These are phyloP conservation scores for Pachyrhizus erosus DNA, from an alignment of 306 rosid species.

Conservation along the genomic window DNA sequence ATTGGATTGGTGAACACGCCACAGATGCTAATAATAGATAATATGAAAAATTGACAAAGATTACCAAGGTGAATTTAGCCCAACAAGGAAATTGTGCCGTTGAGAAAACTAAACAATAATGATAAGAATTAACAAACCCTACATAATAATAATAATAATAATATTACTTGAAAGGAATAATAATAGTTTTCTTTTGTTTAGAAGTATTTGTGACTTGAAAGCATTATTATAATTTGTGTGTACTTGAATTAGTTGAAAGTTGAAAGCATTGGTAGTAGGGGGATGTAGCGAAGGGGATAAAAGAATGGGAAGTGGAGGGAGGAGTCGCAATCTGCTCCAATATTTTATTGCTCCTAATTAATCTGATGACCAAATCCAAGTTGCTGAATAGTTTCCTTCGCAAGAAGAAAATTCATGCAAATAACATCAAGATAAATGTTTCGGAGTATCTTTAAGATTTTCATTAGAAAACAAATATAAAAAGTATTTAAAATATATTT, in stretches of 20 bases:
- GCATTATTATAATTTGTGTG: neutral
- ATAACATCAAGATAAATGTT: neutral
- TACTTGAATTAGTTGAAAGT: neutral
- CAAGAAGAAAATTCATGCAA: neutral
- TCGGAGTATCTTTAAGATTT: neutral
- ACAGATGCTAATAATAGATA: slow-evolving; percentile 27
- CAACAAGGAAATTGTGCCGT: neutral
- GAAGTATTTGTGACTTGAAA: neutral
- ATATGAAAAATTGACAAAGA: slow-evolving; percentile 30
- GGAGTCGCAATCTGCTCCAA: slow-evolving; percentile 17
- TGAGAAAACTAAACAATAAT: neutral
- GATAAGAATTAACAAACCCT: neutral
- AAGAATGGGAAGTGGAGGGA: slow-evolving; percentile 34
- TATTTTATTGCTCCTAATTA: neutral
- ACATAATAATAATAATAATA: neutral
- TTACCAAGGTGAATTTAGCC: neutral
- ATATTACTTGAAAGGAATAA: neutral
- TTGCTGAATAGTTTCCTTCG: slow-evolving; percentile 18
- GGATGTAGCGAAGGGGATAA: neutral
- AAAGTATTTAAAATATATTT: neutral
- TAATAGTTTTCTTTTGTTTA: neutral
- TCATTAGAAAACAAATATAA: neutral
- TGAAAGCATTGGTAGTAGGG: neutral
- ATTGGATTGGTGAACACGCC: slow-evolving; percentile 49
- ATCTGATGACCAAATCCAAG: slow-evolving; percentile 35